Percentiles rank a stretch among this genome's conserved stretches.
These are phyloP conservation scores for Hamamelis virginiana DNA, from an alignment of 164 flowering plant species.

Conservation along the genomic window DNA sequence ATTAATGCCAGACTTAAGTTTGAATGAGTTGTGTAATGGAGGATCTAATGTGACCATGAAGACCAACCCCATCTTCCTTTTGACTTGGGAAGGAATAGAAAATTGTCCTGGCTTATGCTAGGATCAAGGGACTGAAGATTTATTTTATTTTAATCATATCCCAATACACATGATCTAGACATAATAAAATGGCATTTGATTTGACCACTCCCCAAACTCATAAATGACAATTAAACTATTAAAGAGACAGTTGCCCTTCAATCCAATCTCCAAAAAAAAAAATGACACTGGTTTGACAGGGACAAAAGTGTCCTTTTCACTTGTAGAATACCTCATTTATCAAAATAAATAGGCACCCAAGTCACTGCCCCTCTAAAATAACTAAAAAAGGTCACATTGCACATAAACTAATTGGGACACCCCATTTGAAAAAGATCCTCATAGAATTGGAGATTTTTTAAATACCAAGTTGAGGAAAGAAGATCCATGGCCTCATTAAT, in stretches of 20 bases:
- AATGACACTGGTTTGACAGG: neutral
- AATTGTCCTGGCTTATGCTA: slow-evolving; percentile 2
- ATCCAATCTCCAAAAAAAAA: neutral
- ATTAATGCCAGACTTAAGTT: neutral
- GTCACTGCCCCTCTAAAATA: neutral
- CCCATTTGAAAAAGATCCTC: slow-evolving; percentile 19
- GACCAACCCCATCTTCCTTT: slow-evolving; percentile 10
- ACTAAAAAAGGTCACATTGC: slow-evolving; percentile 11
- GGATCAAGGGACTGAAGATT: neutral
- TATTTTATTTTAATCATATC: neutral
- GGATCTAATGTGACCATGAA: neutral
- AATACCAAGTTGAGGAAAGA: slow-evolving; percentile 3
- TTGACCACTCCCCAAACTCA: slow-evolving; percentile 1
- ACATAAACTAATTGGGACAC: slow-evolving; percentile 19
- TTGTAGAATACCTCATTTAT: neutral
- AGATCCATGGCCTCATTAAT: too few species aligned
- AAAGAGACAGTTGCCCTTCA: neutral
- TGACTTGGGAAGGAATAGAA: slow-evolving; percentile 11
- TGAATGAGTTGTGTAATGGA: neutral
- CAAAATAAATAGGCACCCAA: neutral
- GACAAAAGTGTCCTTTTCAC: neutral
- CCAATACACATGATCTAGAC: slow-evolving; percentile 3
- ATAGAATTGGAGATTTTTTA: slow-evolving; percentile 6
- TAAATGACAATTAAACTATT: slow-evolving; percentile 8
- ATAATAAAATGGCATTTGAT: slow-evolving; percentile 2